These are phyloP conservation scores for Chaetoceros tenuissimus DNA, from an alignment of 108 stramenopile species.

Conservation along the genomic window DNA sequence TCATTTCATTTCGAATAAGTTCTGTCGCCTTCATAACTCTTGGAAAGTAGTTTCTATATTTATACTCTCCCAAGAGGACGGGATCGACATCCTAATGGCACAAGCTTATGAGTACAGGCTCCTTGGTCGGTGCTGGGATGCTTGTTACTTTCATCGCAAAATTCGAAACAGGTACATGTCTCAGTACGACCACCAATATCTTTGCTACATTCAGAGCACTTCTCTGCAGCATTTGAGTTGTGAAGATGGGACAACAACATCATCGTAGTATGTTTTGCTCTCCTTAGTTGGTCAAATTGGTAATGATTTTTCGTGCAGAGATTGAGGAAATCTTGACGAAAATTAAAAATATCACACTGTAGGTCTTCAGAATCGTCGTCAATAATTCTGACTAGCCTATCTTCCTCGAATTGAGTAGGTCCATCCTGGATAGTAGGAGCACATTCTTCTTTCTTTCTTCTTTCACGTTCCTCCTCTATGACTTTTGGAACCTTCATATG, in stretches of 20 bases:
- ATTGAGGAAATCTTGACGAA: conserved; percentile 80
- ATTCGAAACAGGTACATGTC: conserved; percentile 91
- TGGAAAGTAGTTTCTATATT: too few relatives aligned
- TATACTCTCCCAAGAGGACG: too few relatives aligned
- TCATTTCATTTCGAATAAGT: too few relatives aligned
- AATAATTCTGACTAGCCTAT: conserved; percentile 54
- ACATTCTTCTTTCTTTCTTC: conserved; percentile 37
- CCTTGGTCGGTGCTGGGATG: conserved; percentile 68
- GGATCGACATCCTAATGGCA: too few relatives aligned
- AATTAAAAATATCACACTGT: conserved; percentile 83
- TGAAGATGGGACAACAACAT: conserved; percentile 99
- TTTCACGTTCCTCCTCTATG: conserved; percentile 44
- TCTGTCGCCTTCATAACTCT: too few relatives aligned
- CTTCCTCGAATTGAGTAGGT: conserved; percentile 6
- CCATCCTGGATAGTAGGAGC: conserved; percentile 20
- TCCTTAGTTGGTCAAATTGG: conserved; percentile 95
- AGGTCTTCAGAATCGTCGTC: conserved; percentile 85
- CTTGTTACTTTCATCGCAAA: conserved; percentile 76
- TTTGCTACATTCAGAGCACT: conserved; percentile 66
- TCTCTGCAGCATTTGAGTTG: conserved; percentile 90
- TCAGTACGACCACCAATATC: conserved; percentile 77
- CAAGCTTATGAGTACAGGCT: conserved; percentile 64
- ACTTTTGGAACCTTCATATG: conserved; percentile 67
- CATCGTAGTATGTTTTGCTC: conserved; percentile 98
- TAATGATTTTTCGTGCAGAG: conserved; percentile 94